These are phyloP conservation scores for Nitzschia putrida DNA, from an alignment of 108 stramenopile genomes.

Conservation along the genomic window DNA sequence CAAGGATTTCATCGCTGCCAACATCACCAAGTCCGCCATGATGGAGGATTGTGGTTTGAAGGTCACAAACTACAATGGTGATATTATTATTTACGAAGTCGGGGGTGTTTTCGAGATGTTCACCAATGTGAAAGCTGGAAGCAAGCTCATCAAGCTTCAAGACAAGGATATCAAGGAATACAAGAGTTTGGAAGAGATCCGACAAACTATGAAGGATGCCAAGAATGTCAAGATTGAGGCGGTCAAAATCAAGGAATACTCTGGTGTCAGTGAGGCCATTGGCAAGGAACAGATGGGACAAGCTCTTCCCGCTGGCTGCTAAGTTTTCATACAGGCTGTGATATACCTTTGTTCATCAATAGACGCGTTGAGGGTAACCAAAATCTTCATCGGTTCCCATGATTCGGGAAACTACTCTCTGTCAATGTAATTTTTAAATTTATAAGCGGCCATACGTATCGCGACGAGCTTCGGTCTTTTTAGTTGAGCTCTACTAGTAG, in stretches of 20 bases:
- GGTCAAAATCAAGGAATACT: conserved; percentile 15
- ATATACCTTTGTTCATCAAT: too few relatives aligned
- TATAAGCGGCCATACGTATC: too few relatives aligned
- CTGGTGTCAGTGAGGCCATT: neutral
- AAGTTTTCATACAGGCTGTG: neutral
- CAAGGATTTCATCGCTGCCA: conserved; percentile 22
- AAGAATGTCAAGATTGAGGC: conserved; percentile 11
- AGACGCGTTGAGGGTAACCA: too few relatives aligned
- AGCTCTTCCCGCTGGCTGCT: conserved; percentile 3
- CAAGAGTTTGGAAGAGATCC: conserved; percentile 5
- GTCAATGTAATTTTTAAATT: too few relatives aligned
- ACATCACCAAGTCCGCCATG: conserved; percentile 12
- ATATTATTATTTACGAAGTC: conserved; percentile 15
- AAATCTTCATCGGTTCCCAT: too few relatives aligned
- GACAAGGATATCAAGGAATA: conserved; percentile 12
- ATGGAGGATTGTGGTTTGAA: conserved; percentile 22
- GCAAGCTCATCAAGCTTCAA: conserved; percentile 10
- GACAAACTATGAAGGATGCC: neutral
- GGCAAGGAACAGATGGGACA: neutral
- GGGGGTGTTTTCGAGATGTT: conserved; percentile 21
- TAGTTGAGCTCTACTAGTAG: too few relatives aligned
- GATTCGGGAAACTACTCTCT: too few relatives aligned
- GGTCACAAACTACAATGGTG: conserved; percentile 12
- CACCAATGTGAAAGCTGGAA: conserved; percentile 11
- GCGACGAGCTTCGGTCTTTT: too few relatives aligned